These are phyloP conservation scores for Claviceps sp. DNA, from an alignment of 2,329 filamentous ascomycete species.

Conservation along the genomic window DNA sequence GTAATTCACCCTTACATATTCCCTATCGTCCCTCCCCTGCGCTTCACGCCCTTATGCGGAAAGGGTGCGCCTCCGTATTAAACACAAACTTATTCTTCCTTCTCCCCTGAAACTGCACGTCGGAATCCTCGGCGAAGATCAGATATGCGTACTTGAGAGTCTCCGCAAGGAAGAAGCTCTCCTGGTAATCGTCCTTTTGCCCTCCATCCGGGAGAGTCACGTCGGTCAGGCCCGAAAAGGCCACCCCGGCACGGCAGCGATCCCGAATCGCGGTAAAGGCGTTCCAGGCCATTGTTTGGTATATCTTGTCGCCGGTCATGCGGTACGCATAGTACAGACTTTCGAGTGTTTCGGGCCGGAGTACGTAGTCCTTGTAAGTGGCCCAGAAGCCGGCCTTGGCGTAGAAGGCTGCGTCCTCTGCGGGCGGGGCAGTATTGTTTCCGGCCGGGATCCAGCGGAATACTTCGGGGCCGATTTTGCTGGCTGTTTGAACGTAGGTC, in stretches of 20 bases:
- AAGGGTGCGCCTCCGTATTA: slow-evolving; percentile 36
- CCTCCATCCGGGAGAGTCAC: slow-evolving; percentile 54
- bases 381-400: slow-evolving; percentile 30
- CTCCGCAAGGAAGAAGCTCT: slow-evolving; percentile 82
- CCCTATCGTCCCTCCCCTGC: too few relatives aligned
- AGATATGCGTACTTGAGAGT: slow-evolving; percentile 75
- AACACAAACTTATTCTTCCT: slow-evolving; percentile 31
- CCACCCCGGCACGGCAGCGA: slow-evolving; percentile 49
- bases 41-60: slow-evolving; percentile 13
- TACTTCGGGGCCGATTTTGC: slow-evolving; percentile 62
- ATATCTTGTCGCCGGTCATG: slow-evolving; percentile 58
- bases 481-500: slow-evolving; percentile 58
- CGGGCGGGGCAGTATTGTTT: slow-evolving; percentile 25
- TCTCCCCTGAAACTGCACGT: slow-evolving; percentile 37
- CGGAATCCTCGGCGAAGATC: slow-evolving; percentile 48
- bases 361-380: slow-evolving; percentile 37
- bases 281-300: slow-evolving; percentile 75
- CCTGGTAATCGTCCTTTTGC: slow-evolving; percentile 53
- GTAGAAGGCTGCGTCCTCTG: slow-evolving; percentile 55
- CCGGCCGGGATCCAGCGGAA: slow-evolving; percentile 46
- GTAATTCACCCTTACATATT: too few relatives aligned
- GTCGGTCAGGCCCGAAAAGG: slow-evolving; percentile 51
- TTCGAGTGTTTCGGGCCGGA: slow-evolving; percentile 73
- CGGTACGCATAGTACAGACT: slow-evolving; percentile 80
- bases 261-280: slow-evolving; percentile 56